phyloP scores from a whole-genome alignment of 306 rosid genomes.

The Acacia acuminata region DNA sequence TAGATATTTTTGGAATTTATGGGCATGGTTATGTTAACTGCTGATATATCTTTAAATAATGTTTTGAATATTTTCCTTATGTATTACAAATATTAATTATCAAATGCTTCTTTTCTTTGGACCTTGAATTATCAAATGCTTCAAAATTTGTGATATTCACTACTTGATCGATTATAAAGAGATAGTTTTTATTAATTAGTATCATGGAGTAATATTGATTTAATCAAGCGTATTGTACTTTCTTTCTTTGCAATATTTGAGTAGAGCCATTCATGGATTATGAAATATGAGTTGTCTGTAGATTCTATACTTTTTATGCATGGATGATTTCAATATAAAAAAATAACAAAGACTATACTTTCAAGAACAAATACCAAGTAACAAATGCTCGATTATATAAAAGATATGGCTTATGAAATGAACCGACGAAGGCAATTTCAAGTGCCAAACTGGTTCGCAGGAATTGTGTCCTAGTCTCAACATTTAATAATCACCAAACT shows the following conservation, averaged over 20 bases:
- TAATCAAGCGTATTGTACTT: no score
- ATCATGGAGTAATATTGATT: neutral
- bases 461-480: neutral
- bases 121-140: neutral
- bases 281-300: no score
- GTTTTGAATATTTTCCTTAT: neutral
- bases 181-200: neutral
- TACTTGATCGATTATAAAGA: neutral
- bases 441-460: neutral
- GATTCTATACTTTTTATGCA: no score
- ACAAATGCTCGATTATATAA: neutral
- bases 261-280: no score
- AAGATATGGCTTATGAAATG: neutral
- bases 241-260: no score
- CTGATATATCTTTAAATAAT: no score
- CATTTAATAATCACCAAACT: neutral
- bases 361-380: neutral
- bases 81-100: neutral
- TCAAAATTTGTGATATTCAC: neutral
- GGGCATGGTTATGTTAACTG: neutral
- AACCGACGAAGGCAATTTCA: neutral
- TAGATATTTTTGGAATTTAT: neutral
- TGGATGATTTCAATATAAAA: neutral
- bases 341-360: neutral
- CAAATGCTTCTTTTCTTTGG: neutral